Evolutionary conservation across 176 grass and related monocot genomes (phyloP).

Genomic region (Phoenix dactylifera): DNA sequence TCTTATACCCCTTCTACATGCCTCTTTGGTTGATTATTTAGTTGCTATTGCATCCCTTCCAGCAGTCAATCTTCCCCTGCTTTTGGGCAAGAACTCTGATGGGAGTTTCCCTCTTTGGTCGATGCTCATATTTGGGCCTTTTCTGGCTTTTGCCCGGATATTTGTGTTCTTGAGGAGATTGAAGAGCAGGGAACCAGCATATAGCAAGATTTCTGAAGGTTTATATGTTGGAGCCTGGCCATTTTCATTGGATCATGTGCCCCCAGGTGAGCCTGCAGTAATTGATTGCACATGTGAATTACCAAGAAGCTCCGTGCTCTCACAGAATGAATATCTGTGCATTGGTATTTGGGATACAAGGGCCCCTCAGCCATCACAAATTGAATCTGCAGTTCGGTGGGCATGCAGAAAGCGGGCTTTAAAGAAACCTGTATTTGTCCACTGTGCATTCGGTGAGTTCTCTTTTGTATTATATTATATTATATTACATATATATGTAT

Average conservation of each 20-base stretch:
- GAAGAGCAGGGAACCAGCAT: constrained; percentile 63
- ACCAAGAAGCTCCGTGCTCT: constrained; percentile 46
- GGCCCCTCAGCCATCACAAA: constrained; percentile 59
- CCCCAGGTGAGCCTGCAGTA: constrained; percentile 57
- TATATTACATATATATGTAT: no score
- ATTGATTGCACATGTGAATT: constrained; percentile 96
- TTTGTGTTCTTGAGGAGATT: constrained; percentile 62
- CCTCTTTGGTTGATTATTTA: constrained; percentile 38
- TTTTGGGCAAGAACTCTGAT: constrained; percentile 60
- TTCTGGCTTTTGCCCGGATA: constrained; percentile 51
- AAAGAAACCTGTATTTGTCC: constrained; percentile 68
- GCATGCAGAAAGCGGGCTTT: constrained; percentile 49
- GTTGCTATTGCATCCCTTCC: constrained; percentile 75
- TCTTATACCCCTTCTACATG: constrained; percentile 49
- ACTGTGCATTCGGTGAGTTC: constrained; percentile 81
- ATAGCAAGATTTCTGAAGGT: constrained; percentile 63
- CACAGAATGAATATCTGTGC: constrained; percentile 59
- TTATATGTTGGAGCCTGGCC: constrained; percentile 90
- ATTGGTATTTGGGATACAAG: constrained; percentile 79
- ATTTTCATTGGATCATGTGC: constrained; percentile 57
- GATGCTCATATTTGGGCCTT: constrained; percentile 67
- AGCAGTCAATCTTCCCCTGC: constrained; percentile 55
- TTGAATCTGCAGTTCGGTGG: constrained; percentile 74
- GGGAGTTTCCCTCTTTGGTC: constrained; percentile 84
- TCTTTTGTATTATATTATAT: no score